Base-by-base conservation (phyloP, 1,139 yeast genomes). In the Scheffersomyces quercinus region DNA sequence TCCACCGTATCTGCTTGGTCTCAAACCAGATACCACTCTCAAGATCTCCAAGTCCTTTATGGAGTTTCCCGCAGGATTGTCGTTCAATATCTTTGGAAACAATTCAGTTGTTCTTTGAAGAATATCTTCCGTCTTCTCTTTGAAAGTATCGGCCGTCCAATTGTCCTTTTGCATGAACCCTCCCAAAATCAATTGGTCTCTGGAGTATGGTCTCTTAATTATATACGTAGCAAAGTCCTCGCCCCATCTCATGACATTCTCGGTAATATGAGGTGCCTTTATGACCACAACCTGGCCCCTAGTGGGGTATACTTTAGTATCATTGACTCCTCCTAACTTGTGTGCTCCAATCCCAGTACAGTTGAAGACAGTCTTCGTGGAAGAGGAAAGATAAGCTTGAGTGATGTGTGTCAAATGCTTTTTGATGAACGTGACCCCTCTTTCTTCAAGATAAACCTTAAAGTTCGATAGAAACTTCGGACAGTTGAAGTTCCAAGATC, bases 1-100 rank as follows among this genome's bases (percentile, higher is more conserved):
- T 4, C 91, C 91, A 11, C 88, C 89, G 38, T 76, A 69, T 60
- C 91, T 76, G 37, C 82, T 71, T 4, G 93, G 93, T 52, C 93
- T 73, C 39, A 83, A 68, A 0, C 90, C 93, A 5, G 88, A 80
- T 0, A 78, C 85, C 30, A 78, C 83, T 42, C 85, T 70, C 4
- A 83, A 42, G 35, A 85, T 68, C 46, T 78, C 77, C 34, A 78
- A 59, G 28, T 64, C 64, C 10, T 60, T 62, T n/a, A 54, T 38
- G 3, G 32, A 31, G 13, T 16, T 29, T 1, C 65, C 59, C 51
- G 35, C 9, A 53, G 60, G 45, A 40, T 78, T 67, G 20, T 64
- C 52, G 34, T 62, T 67, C 42, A 76, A 59, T 37, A 84, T 68
- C 48, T 77, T 70, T 0, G 93, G 91, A 41, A 70, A 62, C 36